A percentile compares a stretch with the other conserved stretches of the same genome.
Evolutionary conservation across 2,329 filamentous ascomycete genomes (phyloP).

Genomic region (Malbranchea zuffiana): DNA sequence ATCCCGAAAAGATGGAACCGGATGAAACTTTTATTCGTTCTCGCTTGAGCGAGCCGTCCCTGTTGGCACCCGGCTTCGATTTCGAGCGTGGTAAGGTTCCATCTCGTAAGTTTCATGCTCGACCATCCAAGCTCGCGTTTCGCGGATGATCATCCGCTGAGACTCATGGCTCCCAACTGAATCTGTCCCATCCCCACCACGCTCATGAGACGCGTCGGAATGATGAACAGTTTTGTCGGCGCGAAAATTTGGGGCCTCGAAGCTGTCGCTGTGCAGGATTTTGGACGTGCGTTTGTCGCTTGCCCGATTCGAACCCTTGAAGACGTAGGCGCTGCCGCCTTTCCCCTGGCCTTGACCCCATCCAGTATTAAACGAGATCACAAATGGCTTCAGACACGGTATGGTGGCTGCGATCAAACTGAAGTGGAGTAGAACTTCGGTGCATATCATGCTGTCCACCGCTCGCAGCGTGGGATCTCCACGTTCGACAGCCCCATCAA

Average conservation of each 20-base stretch:
- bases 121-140: conserved; percentile 16
- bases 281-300: neutral
- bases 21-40: no score
- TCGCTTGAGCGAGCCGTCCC: no score
- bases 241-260: no score
- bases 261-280: neutral
- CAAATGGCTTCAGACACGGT: conserved; percentile 22
- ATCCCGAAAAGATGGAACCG: no score
- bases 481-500: conserved; percentile 18
- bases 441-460: conserved; percentile 26
- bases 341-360: conserved; percentile 11
- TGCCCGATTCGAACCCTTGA: neutral
- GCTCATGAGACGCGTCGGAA: neutral
- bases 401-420: conserved; percentile 34
- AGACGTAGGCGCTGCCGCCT: conserved; percentile 8
- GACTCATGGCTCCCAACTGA: conserved; percentile 11
- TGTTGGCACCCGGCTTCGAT: no score
- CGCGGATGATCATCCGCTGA: conserved; percentile 16
- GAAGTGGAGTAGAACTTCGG: conserved; percentile 31
- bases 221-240: no score
- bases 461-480: conserved; percentile 25
- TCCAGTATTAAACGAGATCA: conserved; percentile 13
- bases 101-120: conserved; percentile 11
- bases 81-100: no score
- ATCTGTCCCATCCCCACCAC: neutral